phyloP scores from a whole-genome alignment of 345 rosid species.

The Lepidium africanum region DNA sequence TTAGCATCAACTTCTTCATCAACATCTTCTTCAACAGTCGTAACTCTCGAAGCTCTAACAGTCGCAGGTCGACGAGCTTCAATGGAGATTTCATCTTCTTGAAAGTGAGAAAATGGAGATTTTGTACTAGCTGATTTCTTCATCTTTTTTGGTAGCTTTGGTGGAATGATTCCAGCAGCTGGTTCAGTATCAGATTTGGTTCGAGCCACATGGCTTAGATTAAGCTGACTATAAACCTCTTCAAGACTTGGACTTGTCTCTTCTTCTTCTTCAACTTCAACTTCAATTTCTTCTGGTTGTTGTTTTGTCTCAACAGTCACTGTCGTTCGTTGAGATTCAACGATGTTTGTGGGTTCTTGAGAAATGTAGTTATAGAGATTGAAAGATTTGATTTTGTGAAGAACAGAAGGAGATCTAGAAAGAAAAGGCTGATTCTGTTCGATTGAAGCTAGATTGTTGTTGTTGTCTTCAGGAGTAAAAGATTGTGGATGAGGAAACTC shows the following conservation, averaged over 20 bases:
- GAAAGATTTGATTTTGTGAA: slow-evolving; percentile 58
- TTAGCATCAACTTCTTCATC: slow-evolving; percentile 69
- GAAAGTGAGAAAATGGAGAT: slow-evolving; percentile 51
- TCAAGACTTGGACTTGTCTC: slow-evolving; percentile 40
- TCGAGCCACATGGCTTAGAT: slow-evolving; percentile 32
- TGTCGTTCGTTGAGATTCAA: background rate
- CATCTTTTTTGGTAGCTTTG: slow-evolving; percentile 67
- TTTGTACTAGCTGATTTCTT: slow-evolving; percentile 72
- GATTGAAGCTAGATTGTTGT: slow-evolving; percentile 1
- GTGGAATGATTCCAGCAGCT: slow-evolving; percentile 38
- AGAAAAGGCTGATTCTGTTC: slow-evolving; percentile 28
- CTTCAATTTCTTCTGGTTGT: background rate
- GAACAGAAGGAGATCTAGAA: slow-evolving; percentile 60
- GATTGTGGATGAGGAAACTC: slow-evolving; percentile 13
- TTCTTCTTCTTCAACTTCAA: slow-evolving; percentile 16
- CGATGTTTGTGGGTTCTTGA: slow-evolving; percentile 31
- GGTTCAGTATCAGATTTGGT: slow-evolving; percentile 62
- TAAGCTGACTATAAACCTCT: slow-evolving; percentile 45
- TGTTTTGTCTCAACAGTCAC: slow-evolving; percentile 9
- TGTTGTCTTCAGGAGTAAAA: slow-evolving; percentile 2
- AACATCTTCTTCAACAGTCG: slow-evolving; percentile 28
- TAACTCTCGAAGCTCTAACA: slow-evolving; percentile 35
- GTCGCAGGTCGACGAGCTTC: slow-evolving; percentile 61
- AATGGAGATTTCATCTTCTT: slow-evolving; percentile 36
- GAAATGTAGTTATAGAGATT: slow-evolving; percentile 48